Conservation (phyloP, 1,284 basidiomycete genomes). For the Coniferiporia weirii region DNA sequence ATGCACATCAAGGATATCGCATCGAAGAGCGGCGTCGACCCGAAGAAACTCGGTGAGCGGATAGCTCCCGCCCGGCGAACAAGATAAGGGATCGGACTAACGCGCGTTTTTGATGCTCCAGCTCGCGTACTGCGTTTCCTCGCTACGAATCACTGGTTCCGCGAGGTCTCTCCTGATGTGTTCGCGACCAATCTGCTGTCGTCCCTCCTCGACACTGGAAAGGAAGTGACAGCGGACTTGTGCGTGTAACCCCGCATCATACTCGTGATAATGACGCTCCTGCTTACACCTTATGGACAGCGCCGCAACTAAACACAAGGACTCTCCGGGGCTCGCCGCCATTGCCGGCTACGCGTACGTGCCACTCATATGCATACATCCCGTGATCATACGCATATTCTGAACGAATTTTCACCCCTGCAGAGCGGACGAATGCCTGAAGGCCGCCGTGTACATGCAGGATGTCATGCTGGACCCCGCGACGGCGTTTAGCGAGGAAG, state of each 20-base stretch:
- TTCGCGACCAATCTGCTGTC: slow-evolving; percentile 22
- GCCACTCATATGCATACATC: background rate
- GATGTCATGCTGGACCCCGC: slow-evolving; percentile 32
- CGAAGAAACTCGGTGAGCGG: slow-evolving; percentile 21
- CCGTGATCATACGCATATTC: background rate
- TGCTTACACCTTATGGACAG: background rate
- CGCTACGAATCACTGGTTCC: slow-evolving; percentile 22
- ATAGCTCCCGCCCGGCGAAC: no score
- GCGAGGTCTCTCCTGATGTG: slow-evolving; percentile 19
- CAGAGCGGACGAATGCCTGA: slow-evolving; percentile 28
- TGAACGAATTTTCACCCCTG: background rate
- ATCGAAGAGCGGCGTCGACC: slow-evolving; percentile 15
- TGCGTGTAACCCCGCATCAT: background rate
- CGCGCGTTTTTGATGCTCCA: background rate
- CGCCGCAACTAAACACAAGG: slow-evolving; percentile 6
- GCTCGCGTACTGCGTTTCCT: slow-evolving; percentile 22
- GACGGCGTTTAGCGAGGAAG: slow-evolving; percentile 27
- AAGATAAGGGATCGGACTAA: background rate
- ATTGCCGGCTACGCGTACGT: slow-evolving; percentile 12
- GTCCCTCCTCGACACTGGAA: slow-evolving; percentile 20
- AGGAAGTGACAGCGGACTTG: slow-evolving; percentile 9
- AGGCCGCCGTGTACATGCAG: slow-evolving; percentile 29
- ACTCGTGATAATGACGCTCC: background rate
- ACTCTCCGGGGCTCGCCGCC: slow-evolving; percentile 11
- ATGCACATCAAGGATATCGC: slow-evolving; percentile 22